Evolutionary conservation across 1,139 yeast species (phyloP).

Genomic region (Martiniozyma asiatica): DNA sequence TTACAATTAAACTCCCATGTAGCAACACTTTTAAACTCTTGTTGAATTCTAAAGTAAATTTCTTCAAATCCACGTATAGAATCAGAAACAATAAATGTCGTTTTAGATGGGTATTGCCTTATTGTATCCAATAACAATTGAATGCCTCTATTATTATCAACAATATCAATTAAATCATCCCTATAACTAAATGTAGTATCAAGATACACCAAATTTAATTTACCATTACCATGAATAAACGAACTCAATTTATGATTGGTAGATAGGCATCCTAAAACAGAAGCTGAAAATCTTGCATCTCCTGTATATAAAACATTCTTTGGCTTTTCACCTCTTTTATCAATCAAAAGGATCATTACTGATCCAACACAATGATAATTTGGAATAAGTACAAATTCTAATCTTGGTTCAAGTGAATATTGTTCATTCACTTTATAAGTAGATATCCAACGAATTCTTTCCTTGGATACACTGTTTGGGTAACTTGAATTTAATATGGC

Average conservation of each 20-base stretch:
- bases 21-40: background rate
- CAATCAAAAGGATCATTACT: slow-evolving; percentile 11
- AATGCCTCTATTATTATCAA: slow-evolving; percentile 9
- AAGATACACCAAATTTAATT: slow-evolving; percentile 10
- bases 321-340: background rate
- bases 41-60: slow-evolving; percentile 11
- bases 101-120: slow-evolving; percentile 9
- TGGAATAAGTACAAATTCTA: slow-evolving; percentile 11
- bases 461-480: too few relatives aligned
- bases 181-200: slow-evolving; percentile 14
- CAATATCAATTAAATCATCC: slow-evolving; percentile 7
- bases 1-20: background rate
- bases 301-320: slow-evolving; percentile 11
- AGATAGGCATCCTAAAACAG: slow-evolving; percentile 6
- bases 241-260: slow-evolving; percentile 5
- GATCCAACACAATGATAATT: slow-evolving; percentile 16
- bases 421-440: slow-evolving; percentile 3
- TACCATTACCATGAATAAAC: slow-evolving; percentile 4
- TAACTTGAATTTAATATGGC: too few relatives aligned
- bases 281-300: slow-evolving; percentile 11
- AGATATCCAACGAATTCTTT: too few relatives aligned
- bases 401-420: slow-evolving; percentile 1
- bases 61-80: slow-evolving; percentile 12
- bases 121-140: slow-evolving; percentile 7
- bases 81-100: slow-evolving; percentile 9